Base-by-base conservation (phyloP, 805 yeast species). In the Saturnispora silvae region DNA sequence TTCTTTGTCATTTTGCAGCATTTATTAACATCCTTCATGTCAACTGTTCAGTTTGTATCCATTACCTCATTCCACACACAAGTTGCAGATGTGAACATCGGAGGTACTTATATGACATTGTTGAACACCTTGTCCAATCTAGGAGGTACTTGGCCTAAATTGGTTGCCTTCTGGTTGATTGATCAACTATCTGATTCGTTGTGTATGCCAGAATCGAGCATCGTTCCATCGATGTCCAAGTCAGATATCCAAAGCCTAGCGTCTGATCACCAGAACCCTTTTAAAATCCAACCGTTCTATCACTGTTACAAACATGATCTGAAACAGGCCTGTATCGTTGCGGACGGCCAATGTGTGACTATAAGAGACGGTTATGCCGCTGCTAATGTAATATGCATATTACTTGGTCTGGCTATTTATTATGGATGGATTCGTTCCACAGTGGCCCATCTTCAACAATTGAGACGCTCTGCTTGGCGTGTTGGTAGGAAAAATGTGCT, bases 21-120 rank as follows among this genome's bases (percentile, higher is more conserved):
- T 58, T 65, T 89, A 20, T 54, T 84, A 25, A 83, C 94, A 14
- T 81, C 94, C 8, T 87, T 92, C 59, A 83, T 89, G 94, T 71
- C 86, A 5, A 92, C 98, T 0, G 78, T 92, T 40, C 97, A 89
- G 59, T 89, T 92, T 61, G 97, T 92, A 15, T 81, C 94, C 1
- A 75, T 92, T 30, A 81, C 86, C 52, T 94, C 97, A 0, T 92
- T 92, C 67, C 96, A 89, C 60, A 89, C 96, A 3, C 77, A 79
- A 48, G 82, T 92, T 38, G 95, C 98, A 2, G 98, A 92, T 54
- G 97, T 98, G 0, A 60, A 77, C 15, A 83, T 92, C 49, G 98
- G 98, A 14, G 98, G 98, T 2, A 92, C 98, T 0, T 92, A 92
- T 57, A 89, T 92, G 97, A 92, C 98, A 0, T 78, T 95, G 1